Base-by-base conservation (phyloP, 768 basidiomycete species). In the Krasilnikovozyma curviuscula region DNA sequence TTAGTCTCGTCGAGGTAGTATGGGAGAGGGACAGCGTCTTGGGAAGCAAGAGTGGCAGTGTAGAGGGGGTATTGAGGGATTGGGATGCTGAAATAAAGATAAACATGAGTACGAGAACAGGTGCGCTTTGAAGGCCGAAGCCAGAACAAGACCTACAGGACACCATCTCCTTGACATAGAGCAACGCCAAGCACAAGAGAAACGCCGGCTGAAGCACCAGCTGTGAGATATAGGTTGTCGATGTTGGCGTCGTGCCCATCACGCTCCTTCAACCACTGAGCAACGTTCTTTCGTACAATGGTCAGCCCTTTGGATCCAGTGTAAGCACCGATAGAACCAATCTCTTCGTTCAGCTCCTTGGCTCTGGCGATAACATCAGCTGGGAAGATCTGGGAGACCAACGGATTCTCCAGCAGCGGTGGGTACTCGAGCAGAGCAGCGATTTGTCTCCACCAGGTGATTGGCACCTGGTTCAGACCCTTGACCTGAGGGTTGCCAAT, bases 21-120 rank as follows among this genome's bases (percentile, higher is more conserved):
- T 0, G 86, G 83, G 34, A 95, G 68, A 0, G 83, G 69, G 5
- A 72, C 68, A n/a, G 88, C 89, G 38, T 71, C 71, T 62, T 74
- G 75, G 58, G 86, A 80, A 1, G 91, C 83, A 42, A 98, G 77
- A 1, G 88, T 77, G 28, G 91, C 91, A 31, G 89, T 95, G 66
- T 98, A 98, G 10, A 98, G 72, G 1, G 91, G 91, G 63, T 98
- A 97, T 67, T 98, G 91, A 2, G 91, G 91, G 54, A 98, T 97
- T 28, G 91, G 91, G 59, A 97, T 93, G 45, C 50, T 52, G 14
- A 27, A 25, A 18, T 5, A 44, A 16, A 29, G 42, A 44, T 7
- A 39, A 23, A 7, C 37, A 39, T 75, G 56, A 91, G 75, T 21
- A 85, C 68, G 18, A 84, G 75, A 19, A 14, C 45, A 14, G 44